These are phyloP conservation scores for Wallacemonas sp. DNA, from an alignment of 208 protist species.

Conservation along the genomic window DNA sequence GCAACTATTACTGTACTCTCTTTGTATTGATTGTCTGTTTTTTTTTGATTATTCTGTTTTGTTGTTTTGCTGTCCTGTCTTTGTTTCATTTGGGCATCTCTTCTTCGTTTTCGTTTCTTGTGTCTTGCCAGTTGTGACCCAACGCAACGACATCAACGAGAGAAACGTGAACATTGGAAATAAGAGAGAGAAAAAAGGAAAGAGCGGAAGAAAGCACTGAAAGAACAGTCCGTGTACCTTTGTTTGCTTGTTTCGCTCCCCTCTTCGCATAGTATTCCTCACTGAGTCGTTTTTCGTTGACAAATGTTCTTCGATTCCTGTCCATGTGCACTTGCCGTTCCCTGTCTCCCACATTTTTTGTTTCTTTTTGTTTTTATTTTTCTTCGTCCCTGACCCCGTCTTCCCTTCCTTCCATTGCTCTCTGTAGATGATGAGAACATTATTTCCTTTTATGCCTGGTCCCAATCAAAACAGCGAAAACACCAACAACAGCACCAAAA, in stretches of 20 bases:
- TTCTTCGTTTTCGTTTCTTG: too few species aligned
- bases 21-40: conserved; percentile 1
- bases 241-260: background rate
- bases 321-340: background rate
- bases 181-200: conserved; percentile 21
- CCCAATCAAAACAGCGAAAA: too few species aligned
- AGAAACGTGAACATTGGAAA: conserved; percentile 3
- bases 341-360: background rate
- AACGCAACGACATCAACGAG: too few species aligned
- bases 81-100: too few species aligned
- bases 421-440: conserved; percentile 8
- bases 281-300: too few species aligned
- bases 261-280: too few species aligned
- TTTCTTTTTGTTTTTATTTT: conserved; percentile 22
- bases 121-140: too few species aligned
- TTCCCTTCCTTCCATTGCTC: too few species aligned
- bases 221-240: background rate
- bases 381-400: background rate
- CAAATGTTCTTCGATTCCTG: background rate
- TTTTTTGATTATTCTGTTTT: background rate
- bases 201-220: background rate
- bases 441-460: background rate
- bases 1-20: conserved; percentile 15
- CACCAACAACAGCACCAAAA: background rate
- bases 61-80: too few species aligned